Evolutionary conservation across 2,329 filamentous ascomycete species (phyloP), one percentile per base, ranked within the genome.

Genomic region (Aspergillus sp.): DNA sequence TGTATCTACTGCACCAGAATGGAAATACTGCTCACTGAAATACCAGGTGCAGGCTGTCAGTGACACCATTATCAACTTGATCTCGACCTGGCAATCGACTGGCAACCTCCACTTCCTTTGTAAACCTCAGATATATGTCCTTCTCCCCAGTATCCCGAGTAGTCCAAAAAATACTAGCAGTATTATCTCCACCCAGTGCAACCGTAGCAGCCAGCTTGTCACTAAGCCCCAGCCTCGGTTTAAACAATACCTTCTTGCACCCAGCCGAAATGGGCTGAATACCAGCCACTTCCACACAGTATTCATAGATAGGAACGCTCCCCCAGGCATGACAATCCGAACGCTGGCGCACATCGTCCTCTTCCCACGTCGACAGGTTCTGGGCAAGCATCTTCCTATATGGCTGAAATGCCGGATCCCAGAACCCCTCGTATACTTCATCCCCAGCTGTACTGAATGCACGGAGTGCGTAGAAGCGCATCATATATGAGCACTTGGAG

Each of bases 271-370:
- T 19, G 0, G 66, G 63, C 6, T 48, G 55, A 37, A 69, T 37
- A 3, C 67, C 67, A 6, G 66, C 67, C 5, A 79, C 9, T 61
- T 78, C 76, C 8, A 71, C 71, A 33, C 69, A 73, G 40, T 70
- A 78, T 56, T 78, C 76, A 51, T 78, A 78, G 4, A 79, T 65
- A 0, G 75, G 76, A 15, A 76, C 74, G 55, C 74, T 75, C 1
- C 76, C 74, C 77, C 75, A 79, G 2, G 76, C 75, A 65, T 79
- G 76, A 50, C 77, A 79, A 60, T 79, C 77, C 1, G 75, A 78
- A 4, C 76, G 69, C 58, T 77, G 74, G 3, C 72, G 64, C 5
- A 79, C 76, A 55, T 75, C 70, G 50, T 79, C 76, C 53, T 79
- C 76, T 44, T 73, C 72, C 75, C 76, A 78, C 3, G 76, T 79